Base-by-base conservation (phyloP, 176 grass and related monocot genomes). In the Carex parvula region DNA sequence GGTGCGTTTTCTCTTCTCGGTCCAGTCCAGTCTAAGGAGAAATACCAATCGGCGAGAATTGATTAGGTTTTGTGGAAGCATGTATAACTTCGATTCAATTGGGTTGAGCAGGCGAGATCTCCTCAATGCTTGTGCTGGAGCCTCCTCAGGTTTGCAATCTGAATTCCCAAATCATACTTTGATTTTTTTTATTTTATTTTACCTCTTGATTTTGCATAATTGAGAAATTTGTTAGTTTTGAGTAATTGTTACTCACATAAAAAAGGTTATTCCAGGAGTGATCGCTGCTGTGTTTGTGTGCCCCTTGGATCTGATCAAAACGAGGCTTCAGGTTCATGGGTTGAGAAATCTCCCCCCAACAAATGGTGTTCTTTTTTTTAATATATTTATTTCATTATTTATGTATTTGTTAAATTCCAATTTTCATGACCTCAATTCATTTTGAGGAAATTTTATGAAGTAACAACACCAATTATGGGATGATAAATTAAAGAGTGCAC, bases 291-390 rank as follows among this genome's bases (percentile, higher is more conserved):
- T 90, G 26, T 89, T 97, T 58, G 83, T 97, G 18, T 97, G 94
- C 83, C 94, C 94, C 16, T 64, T 97, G 77, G 94, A 97, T 79
- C 91, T 97, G 90, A 88, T 97, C 76, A 97, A 97, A 86, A 97
- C 94, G 41, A 75, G 94, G 83, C 85, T 97, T 77, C 94, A 97
- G 88, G 94, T 97, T 50, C 90, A 97, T 78, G 94, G 94, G 1
- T 55, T 92, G 74, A 81, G 86, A 77, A 84, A 80, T 42, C 88
- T 81, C 72, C 89, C 88, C 21, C 77, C 83, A 62, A 57, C 60
- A 48, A 56, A 64, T 68, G 83, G 59, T 89, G 46, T 16, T 13
- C 6, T 39, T 64, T 73, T 70, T 72, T 63, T 22, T 32, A 35
- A 35, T 35, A 9, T 42, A 70, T 58, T 48, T 46, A 33, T 37